A percentile compares a stretch with the other conserved stretches of the same genome.
Conservation (phyloP, 1,284 basidiomycete species). For the Cryptococcus hybrid region DNA sequence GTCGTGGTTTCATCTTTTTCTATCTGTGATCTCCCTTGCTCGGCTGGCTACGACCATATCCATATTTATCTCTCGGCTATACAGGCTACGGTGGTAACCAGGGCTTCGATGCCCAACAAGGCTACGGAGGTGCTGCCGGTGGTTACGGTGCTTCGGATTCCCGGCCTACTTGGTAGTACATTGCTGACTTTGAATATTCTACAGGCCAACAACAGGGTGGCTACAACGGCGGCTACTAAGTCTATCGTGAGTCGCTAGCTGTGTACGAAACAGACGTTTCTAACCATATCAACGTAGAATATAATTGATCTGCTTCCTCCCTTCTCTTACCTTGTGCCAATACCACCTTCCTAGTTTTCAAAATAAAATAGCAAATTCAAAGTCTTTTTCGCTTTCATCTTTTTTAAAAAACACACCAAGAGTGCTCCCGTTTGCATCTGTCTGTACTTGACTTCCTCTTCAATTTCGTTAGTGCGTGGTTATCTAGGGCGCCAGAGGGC, state of each 20-base stretch:
- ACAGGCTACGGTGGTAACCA: slow-evolving; percentile 2
- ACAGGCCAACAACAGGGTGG: slow-evolving; percentile 5
- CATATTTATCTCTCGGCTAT: neutral
- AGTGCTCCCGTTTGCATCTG: slow-evolving; percentile 2
- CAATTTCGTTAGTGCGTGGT: slow-evolving; percentile 1
- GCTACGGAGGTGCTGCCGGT: slow-evolving; percentile 4
- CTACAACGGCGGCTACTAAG: slow-evolving; percentile 13
- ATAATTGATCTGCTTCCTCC: neutral
- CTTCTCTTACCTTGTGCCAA: neutral
- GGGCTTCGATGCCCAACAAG: slow-evolving; percentile 1
- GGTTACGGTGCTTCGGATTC: slow-evolving; percentile 9
- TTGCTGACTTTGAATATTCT: slow-evolving; percentile 1
- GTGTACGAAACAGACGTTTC: no score
- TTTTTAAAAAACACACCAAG: neutral
- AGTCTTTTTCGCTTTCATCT: neutral
- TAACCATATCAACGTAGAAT: neutral
- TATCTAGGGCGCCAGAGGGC: neutral
- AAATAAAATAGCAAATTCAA: neutral
- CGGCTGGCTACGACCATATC: neutral
- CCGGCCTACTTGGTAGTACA: no score
- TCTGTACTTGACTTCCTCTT: neutral
- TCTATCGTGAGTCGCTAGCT: no score
- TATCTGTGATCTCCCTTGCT: neutral
- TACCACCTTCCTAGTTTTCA: neutral
- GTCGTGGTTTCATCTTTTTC: neutral